Base-by-base conservation (phyloP, 192 early-diverging fungal genomes). In the Gonapodya prolifera region DNA sequence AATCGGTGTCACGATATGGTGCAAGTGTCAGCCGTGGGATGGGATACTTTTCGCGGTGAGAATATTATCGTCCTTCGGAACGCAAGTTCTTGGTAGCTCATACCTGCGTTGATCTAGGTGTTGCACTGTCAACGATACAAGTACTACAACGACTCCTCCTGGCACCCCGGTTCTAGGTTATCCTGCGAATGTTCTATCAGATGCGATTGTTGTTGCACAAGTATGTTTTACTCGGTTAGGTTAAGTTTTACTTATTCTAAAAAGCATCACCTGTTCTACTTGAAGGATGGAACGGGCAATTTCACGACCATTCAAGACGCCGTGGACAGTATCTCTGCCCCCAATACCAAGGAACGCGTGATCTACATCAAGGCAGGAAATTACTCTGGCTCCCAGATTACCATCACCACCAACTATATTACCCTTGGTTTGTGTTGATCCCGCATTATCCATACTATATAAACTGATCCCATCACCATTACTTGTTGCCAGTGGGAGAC, bases 211-310 rank as follows among this genome's bases (percentile, higher is more conserved):
- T 8, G 45, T 61, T 61, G 45, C 45, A 8, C 45, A 16, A n/a
- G n/a, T n/a, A n/a, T n/a, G n/a, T n/a, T n/a, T n/a, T n/a, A n/a
- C n/a, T n/a, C n/a, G n/a, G n/a, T n/a, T n/a, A n/a, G n/a, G n/a
- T n/a, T n/a, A n/a, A n/a, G n/a, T n/a, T n/a, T n/a, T n/a, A n/a
- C n/a, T n/a, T n/a, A n/a, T n/a, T n/a, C n/a, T n/a, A n/a, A n/a
- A n/a, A n/a, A n/a, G n/a, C n/a, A n/a, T n/a, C n/a, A n/a, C n/a
- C n/a, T n/a, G n/a, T n/a, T n/a, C n/a, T n/a, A n/a, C n/a, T n/a
- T n/a, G n/a, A 71, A 71, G n/a, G 75, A 76, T 76, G 75, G 75
- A 31, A 31, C 75, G 29, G 75, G 75, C 29, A 76, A 76, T 36
- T 76, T 76, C 69, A 76, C 34, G 34, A 1, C 75, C 30, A 1